These are phyloP conservation scores for Hanseniaspora thailandica DNA, from an alignment of 805 yeast genomes.

Conservation along the genomic window DNA sequence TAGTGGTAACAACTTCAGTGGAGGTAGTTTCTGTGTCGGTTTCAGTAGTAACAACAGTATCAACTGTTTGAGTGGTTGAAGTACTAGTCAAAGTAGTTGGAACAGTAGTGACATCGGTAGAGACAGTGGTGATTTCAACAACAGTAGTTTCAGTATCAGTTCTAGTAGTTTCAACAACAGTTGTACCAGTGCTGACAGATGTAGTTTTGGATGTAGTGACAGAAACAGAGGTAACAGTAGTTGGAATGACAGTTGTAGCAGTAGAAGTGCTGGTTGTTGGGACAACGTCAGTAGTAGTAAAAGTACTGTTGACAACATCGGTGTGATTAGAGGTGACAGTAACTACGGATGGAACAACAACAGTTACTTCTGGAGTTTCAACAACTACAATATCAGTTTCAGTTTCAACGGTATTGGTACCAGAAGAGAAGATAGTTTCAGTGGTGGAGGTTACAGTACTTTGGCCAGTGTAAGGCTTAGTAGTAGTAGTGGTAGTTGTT, in stretches of 20 bases:
- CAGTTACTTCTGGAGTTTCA: constrained; percentile 4
- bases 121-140: constrained; percentile 3
- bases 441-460: constrained; percentile 17
- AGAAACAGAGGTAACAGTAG: constrained; percentile 2
- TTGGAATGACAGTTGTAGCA: background rate
- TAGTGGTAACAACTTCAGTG: background rate
- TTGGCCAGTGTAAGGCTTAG: constrained; percentile 18
- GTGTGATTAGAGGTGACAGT: constrained; percentile 6
- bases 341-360: constrained; percentile 12
- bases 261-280: constrained; percentile 2
- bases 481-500: constrained; percentile 20
- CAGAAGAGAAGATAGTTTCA: constrained; percentile 18
- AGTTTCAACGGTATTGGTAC: constrained; percentile 17
- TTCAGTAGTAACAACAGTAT: background rate
- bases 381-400: background rate
- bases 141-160: background rate
- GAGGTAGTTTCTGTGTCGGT: background rate
- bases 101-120: background rate
- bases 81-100: constrained; percentile 6
- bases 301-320: background rate
- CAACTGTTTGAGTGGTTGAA: constrained; percentile 4
- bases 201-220: constrained; percentile 6
- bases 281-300: constrained; percentile 2
- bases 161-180: constrained; percentile 3
- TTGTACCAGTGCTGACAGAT: constrained; percentile 6